A percentile compares a stretch with the other conserved stretches of the same genome.
phyloP scores from a whole-genome alignment of 371 early-diverging fungal species.

The Haplosporangium sp. region DNA sequence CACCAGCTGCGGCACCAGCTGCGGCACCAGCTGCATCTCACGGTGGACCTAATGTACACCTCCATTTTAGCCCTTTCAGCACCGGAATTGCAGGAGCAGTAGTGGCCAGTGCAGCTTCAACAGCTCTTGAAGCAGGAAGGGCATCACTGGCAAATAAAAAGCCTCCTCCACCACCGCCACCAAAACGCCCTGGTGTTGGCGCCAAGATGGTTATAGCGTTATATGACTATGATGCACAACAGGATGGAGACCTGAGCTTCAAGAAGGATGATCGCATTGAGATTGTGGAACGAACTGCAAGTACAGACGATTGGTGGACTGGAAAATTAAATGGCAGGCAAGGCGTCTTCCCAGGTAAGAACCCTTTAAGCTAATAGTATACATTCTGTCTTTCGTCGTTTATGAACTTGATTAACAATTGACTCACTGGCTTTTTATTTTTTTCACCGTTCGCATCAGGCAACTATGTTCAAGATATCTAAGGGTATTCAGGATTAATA shows the following conservation, averaged over 20 bases:
- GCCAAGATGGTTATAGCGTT: slow-evolving; percentile 68
- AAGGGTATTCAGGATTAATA: not conserved
- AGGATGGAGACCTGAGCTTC: slow-evolving; percentile 78
- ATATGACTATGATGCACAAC: slow-evolving; percentile 80
- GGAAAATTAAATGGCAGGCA: slow-evolving; percentile 70
- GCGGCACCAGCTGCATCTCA: slow-evolving; percentile 9
- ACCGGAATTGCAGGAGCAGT: slow-evolving; percentile 38
- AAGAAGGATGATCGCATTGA: slow-evolving; percentile 76
- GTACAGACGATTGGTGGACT: slow-evolving; percentile 83
- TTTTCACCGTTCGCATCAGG: slow-evolving; percentile 27
- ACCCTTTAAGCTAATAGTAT: not conserved
- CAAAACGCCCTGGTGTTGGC: slow-evolving; percentile 32
- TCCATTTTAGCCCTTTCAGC: slow-evolving; percentile 51
- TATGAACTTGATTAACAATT: not conserved
- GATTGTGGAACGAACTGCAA: slow-evolving; percentile 68
- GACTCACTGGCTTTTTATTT: not conserved
- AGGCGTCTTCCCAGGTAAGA: slow-evolving; percentile 76
- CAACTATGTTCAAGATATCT: slow-evolving; percentile 49
- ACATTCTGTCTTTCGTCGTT: not conserved
- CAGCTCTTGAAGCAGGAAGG: slow-evolving; percentile 34
- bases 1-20: slow-evolving; percentile 21
- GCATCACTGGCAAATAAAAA: slow-evolving; percentile 20
- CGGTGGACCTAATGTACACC: slow-evolving; percentile 44
- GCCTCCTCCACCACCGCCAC: slow-evolving; percentile 52
- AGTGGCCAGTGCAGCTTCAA: slow-evolving; percentile 42